phyloP scores from a whole-genome alignment of 1,139 yeast species.

The Candida pseudoviswanathii region DNA sequence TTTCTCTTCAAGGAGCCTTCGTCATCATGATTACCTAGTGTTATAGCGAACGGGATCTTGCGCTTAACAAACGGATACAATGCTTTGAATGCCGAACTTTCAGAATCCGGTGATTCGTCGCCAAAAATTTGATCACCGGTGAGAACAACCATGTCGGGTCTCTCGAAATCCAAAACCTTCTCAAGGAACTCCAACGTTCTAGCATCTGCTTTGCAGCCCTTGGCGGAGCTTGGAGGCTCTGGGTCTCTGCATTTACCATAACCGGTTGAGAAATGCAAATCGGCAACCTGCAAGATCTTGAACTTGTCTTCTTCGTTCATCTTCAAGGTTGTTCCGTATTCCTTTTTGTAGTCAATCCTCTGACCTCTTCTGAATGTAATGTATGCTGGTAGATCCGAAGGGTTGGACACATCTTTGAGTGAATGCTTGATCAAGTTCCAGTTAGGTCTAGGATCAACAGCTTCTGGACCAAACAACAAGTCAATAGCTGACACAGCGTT shows the following conservation, averaged over 20 bases:
- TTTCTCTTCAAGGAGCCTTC: slow-evolving; percentile 68
- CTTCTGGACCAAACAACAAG: slow-evolving; percentile 69
- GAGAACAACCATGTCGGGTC: slow-evolving; percentile 78
- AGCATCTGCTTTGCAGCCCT: slow-evolving; percentile 71
- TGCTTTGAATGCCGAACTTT: slow-evolving; percentile 75
- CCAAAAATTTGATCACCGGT: slow-evolving; percentile 90
- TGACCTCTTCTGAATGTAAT: slow-evolving; percentile 33
- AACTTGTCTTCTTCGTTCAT: slow-evolving; percentile 49
- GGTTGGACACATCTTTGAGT: slow-evolving; percentile 24
- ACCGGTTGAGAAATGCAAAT: slow-evolving; percentile 81
- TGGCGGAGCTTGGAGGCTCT: slow-evolving; percentile 45
- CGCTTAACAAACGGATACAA: slow-evolving; percentile 68
- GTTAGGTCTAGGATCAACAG: slow-evolving; percentile 73
- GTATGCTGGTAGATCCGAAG: slow-evolving; percentile 25
- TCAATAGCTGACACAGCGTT: slow-evolving; percentile 51
- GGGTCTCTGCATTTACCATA: slow-evolving; percentile 76
- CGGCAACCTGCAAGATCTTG: slow-evolving; percentile 84
- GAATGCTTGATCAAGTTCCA: slow-evolving; percentile 54
- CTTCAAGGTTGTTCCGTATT: slow-evolving; percentile 25
- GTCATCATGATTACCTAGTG: slow-evolving; percentile 66
- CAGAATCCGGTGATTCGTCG: slow-evolving; percentile 70
- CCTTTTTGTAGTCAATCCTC: slow-evolving; percentile 24
- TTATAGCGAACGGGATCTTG: slow-evolving; percentile 77
- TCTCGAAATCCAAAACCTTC: slow-evolving; percentile 64
- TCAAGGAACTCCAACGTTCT: slow-evolving; percentile 66